Evolutionary conservation across 305 asterid species (phyloP), one percentile per base, ranked within the genome.

Genomic region (Fraxinus xanthoxyloides): DNA sequence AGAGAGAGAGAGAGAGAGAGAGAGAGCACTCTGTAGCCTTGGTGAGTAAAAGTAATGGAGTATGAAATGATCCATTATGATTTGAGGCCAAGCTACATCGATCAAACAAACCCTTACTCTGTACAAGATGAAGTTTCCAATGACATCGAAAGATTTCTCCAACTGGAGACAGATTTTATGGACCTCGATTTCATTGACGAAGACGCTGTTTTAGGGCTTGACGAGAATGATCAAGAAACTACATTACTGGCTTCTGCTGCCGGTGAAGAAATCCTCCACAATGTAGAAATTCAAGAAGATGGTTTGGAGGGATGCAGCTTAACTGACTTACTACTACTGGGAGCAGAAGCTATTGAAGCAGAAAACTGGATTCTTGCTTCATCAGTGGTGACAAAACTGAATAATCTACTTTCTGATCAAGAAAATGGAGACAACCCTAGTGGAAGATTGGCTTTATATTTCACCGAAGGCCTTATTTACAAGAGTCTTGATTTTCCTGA

Each of bases 261-360:
- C 2, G n/a, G 7, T 35, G 48, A 61, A 77, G 65, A 69, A 32
- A 73, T 72, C 63, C 38, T 17, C 12, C 46, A 26, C 19, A 43
- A 51, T 12, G 36, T 7, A n/a, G 76, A 72, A 30, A 79, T 84
- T 59, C 75, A 85, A 28, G 82, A 88, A 21, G 87, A 82, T 2
- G 82, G 82, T 46, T 79, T 86, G 89, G 87, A 84, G 65, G 84
- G 85, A 34, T 84, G 82, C 28, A 61, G 86, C 79, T 32, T 86
- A 36, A 80, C 80, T 5, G 86, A 88, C 75, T 83, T 85, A 21
- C 85, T 88, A 3, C 59, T 88, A 2, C 80, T 72, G 83, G 90
- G 85, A 70, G 90, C 90, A 9, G 85, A 84, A 79, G 90, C 90
- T 3, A 35, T 84, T 46, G 87, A 88, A 82, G 82, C 84, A 34